A percentile compares a stretch with the other conserved stretches of the same genome.
phyloP scores from a whole-genome alignment of 768 basidiomycete species.

The Phlegmacium glaucopus region DNA sequence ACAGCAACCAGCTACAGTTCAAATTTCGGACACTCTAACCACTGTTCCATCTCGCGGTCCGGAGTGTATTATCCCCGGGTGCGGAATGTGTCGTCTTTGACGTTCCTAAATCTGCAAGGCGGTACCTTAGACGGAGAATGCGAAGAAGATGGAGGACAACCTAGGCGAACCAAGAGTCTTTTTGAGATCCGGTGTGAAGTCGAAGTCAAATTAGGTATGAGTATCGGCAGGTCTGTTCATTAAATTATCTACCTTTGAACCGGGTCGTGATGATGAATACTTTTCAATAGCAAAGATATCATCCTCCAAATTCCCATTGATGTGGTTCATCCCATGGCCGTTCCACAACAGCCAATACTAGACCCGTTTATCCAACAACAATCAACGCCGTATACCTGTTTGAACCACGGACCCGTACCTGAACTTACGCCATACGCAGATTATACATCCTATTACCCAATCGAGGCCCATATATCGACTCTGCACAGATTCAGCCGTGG shows the following conservation, averaged over 20 bases:
- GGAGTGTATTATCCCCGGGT: slow-evolving; percentile 75
- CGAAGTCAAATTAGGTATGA: slow-evolving; percentile 65
- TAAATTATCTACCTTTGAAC: neutral
- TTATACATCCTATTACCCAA: slow-evolving; percentile 30
- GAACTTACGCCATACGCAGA: slow-evolving; percentile 20
- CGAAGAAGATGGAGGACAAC: slow-evolving; percentile 24
- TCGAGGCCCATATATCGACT: slow-evolving; percentile 37
- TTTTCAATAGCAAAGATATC: slow-evolving; percentile 61
- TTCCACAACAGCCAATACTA: slow-evolving; percentile 8
- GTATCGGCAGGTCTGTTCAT: slow-evolving; percentile 54
- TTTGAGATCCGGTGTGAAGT: slow-evolving; percentile 70
- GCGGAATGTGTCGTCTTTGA: slow-evolving; percentile 80
- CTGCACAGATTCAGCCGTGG: slow-evolving; percentile 46
- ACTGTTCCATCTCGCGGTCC: slow-evolving; percentile 69
- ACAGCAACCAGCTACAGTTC: slow-evolving; percentile 38
- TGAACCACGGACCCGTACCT: slow-evolving; percentile 15
- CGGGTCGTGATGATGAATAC: slow-evolving; percentile 2
- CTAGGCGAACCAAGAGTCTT: slow-evolving; percentile 42
- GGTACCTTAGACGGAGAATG: slow-evolving; percentile 47
- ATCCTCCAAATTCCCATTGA: slow-evolving; percentile 59
- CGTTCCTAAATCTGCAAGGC: slow-evolving; percentile 65
- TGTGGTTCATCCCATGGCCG: slow-evolving; percentile 60
- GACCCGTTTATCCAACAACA: slow-evolving; percentile 8
- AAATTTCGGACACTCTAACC: slow-evolving; percentile 64
- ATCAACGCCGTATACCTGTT: slow-evolving; percentile 9